Evolutionary conservation across 495 filamentous ascomycete species (phyloP), one percentile per base, ranked within the genome.

Genomic region (Cetradonia linearis): DNA sequence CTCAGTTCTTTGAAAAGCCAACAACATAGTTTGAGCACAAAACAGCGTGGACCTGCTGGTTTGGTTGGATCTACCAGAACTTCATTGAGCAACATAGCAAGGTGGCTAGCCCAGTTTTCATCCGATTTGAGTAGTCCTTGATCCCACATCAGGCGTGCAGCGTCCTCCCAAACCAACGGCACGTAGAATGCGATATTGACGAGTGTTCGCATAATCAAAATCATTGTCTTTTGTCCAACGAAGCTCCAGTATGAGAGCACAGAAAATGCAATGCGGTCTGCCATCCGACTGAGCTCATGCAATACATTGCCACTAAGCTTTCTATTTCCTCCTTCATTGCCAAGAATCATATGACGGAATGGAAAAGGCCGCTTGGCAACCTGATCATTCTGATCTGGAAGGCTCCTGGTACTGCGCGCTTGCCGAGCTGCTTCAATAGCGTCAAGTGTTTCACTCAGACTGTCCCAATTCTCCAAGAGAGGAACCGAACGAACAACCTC

Each of bases 31-130:
- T 46, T 44, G 13, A 59, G 44, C 28, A 59, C 46, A 10, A 28
- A 31, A 59, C 47, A 50, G 20, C 47, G 46, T 23, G 58, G 25
- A n/a, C 49, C 47, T 10, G 55, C 57, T 16, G 42, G 44, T 40
- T 18, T 46, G 40, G 57, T 55, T 10, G 36, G 23, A 34, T 63
- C 50, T 18, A 27, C 20, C 4, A 60, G 46, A 20, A 52, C 30
- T 28, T 33, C 42, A 23, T 59, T 25, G 49, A 55, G 33, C 31
- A 63, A 34, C 28, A 60, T 28, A 11, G 20, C 31, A 48, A 63
- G 49, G 27, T 61, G 62, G 38, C n/a, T 28, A 34, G 36, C 46
- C 57, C 57, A 63, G 44, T 63, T 33, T 16, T 60, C 40, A 18
- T 63, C 48, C 8, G 40, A 31, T n/a, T 47, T 30, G 34, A 63